Conservation (phyloP, 1,284 basidiomycete genomes). For the Farysia itapuensis region DNA sequence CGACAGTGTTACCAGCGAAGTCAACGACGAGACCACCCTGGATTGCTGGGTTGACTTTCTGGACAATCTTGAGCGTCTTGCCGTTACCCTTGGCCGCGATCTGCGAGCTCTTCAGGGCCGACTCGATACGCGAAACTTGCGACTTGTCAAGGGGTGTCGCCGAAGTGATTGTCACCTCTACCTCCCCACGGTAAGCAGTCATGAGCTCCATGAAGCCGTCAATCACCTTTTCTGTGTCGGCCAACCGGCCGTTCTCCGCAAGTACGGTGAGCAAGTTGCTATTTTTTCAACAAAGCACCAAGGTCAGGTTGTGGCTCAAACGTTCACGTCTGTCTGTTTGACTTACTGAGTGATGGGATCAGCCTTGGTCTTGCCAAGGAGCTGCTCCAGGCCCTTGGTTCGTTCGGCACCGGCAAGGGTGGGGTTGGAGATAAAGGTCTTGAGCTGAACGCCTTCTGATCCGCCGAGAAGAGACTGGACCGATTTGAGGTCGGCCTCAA, state of each 20-base stretch:
- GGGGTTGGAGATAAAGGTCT: constrained; percentile 79
- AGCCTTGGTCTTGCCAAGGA: constrained; percentile 64
- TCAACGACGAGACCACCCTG: constrained; percentile 80
- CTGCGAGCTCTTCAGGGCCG: constrained; percentile 53
- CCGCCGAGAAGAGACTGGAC: constrained; percentile 53
- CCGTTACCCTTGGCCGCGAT: constrained; percentile 49
- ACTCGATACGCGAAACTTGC: constrained; percentile 50
- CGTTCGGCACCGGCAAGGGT: constrained; percentile 82
- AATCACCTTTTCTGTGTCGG: constrained; percentile 81
- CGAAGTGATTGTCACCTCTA: constrained; percentile 86
- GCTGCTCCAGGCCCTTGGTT: constrained; percentile 68
- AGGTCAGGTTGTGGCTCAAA: background rate
- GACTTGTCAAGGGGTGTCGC: constrained; percentile 58
- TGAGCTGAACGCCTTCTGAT: constrained; percentile 65
- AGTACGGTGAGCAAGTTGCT: constrained; percentile 84
- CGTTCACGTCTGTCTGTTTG: background rate
- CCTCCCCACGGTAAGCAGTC: constrained; percentile 85
- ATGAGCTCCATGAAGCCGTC: constrained; percentile 89
- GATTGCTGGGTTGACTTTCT: constrained; percentile 57
- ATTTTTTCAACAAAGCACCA: background rate
- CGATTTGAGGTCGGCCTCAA: constrained; percentile 69
- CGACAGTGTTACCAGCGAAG: constrained; percentile 97
- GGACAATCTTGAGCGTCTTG: constrained; percentile 55
- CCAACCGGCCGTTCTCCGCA: constrained; percentile 88
- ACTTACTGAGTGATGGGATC: constrained; percentile 56